Evolutionary conservation across 2,329 filamentous ascomycete genomes (phyloP), one percentile per base, ranked within the genome.

Genomic region (Calycina marina): DNA sequence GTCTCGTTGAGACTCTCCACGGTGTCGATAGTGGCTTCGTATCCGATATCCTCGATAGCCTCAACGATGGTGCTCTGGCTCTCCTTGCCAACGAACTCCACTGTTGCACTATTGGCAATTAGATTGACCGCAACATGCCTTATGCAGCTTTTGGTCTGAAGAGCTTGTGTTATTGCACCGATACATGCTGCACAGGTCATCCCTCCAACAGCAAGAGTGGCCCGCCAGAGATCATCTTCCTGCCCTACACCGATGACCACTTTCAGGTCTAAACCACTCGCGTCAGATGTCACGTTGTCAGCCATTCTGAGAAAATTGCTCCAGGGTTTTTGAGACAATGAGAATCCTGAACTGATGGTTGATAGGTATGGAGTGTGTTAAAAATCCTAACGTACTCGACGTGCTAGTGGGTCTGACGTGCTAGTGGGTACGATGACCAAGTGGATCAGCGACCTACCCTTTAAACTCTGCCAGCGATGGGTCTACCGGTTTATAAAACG

Each of bases 21-120:
- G 34, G 71, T 69, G 30, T 72, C 66, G 10, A 82, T 53, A 0
- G 63, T 56, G 16, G 71, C 73, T 18, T 77, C 74, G 42, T 76
- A 83, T 12, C 79, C 79, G 2, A 79, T 55, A 42, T 72, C 65
- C 36, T 73, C 65, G 36, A 76, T 71, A 26, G 57, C 54, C 10
- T 60, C 54, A 24, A 61, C 46, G 12, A 69, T 51, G 6, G 57
- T 54, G 12, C 59, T 50, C 14, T 59, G 51, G 35, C 65, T 60
- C 6, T 57, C 55, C 38, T 59, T 50, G 0, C 59, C 63, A 3
- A 45, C 43, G 37, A 62, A 69, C 6, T 58, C 51, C 5, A 71
- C 49, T 4, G 50, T 58, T 5, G 62, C 67, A 40, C 61, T 69
- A 40, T 69, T 63, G 3, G 61, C 62, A 36, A 71, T 58, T 18